A percentile compares a stretch with the other conserved stretches of the same genome.
Conservation (phyloP, 805 yeast genomes). For the Candida coquimbonensis region DNA sequence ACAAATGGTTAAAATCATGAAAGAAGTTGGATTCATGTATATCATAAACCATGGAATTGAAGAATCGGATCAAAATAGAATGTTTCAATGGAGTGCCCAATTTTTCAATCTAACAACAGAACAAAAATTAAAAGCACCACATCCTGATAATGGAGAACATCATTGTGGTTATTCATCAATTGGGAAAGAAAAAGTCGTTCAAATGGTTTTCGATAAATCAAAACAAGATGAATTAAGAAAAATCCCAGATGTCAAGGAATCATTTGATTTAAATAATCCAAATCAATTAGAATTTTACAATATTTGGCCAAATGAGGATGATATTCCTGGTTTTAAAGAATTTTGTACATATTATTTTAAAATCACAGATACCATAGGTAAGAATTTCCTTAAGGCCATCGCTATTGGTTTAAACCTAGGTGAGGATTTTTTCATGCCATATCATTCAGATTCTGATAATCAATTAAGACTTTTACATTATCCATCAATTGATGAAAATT, state of each 20-base stretch:
- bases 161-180: conserved; percentile 24
- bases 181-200: conserved; percentile 24
- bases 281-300: conserved; percentile 11
- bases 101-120: conserved; percentile 13
- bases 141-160: conserved; percentile 21
- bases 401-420: conserved; percentile 19
- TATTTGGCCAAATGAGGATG: conserved; percentile 22
- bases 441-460: conserved; percentile 18
- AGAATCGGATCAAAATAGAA: conserved; percentile 9
- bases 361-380: conserved; percentile 10
- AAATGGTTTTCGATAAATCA: conserved; percentile 20
- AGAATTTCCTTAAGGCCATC: conserved; percentile 17
- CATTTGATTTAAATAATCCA: conserved; percentile 22
- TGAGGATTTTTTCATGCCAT: conserved; percentile 16
- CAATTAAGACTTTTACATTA: conserved; percentile 20
- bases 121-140: conserved; percentile 21
- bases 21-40: conserved; percentile 21
- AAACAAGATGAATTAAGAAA: conserved; percentile 14
- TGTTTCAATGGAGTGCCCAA: conserved; percentile 19
- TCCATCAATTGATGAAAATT: conserved; percentile 18
- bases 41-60: conserved; percentile 20
- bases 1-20: conserved; percentile 22
- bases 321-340: conserved; percentile 21
- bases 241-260: conserved; percentile 24
- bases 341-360: conserved; percentile 17